Conservation (phyloP, 805 yeast species). For the Ogataea populi-albae region DNA sequence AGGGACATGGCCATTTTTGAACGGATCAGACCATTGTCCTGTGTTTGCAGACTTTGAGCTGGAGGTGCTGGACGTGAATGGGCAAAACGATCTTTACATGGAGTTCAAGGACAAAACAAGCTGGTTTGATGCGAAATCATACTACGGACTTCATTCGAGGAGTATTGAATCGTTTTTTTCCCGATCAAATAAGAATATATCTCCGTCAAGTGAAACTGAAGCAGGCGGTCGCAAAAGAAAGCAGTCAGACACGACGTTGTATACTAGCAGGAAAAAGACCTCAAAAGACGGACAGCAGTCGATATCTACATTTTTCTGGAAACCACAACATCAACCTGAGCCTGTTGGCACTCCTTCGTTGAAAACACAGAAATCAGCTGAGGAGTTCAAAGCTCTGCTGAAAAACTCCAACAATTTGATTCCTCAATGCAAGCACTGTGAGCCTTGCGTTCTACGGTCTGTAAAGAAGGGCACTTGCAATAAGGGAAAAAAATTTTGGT, state of each 20-base stretch:
- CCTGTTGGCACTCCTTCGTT: conserved; percentile 5
- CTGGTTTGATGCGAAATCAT: conserved; percentile 52
- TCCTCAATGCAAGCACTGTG: conserved; percentile 49
- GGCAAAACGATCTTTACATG: conserved; percentile 4
- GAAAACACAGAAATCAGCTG: too few species aligned
- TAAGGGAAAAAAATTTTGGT: conserved; percentile 54
- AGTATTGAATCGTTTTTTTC: conserved; percentile 32
- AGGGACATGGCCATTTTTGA: conserved; percentile 63
- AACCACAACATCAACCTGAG: neutral
- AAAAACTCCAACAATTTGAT: conserved; percentile 10
- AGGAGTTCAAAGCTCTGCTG: conserved; percentile 23
- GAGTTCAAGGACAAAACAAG: conserved; percentile 23
- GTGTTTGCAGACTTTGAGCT: conserved; percentile 63
- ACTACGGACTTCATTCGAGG: conserved; percentile 38
- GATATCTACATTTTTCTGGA: conserved; percentile 27
- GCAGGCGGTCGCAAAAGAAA: too few species aligned
- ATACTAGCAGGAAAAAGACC: conserved; percentile 20
- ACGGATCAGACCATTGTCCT: conserved; percentile 97
- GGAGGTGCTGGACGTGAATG: conserved; percentile 1
- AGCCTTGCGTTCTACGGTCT: conserved; percentile 44
- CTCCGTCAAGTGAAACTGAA: neutral
- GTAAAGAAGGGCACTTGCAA: conserved; percentile 39
- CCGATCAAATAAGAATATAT: conserved; percentile 2
- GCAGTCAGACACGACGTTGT: conserved; percentile 5
- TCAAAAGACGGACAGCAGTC: conserved; percentile 15